phyloP scores from a whole-genome alignment of 768 basidiomycete genomes.

The Collybia nuda region DNA sequence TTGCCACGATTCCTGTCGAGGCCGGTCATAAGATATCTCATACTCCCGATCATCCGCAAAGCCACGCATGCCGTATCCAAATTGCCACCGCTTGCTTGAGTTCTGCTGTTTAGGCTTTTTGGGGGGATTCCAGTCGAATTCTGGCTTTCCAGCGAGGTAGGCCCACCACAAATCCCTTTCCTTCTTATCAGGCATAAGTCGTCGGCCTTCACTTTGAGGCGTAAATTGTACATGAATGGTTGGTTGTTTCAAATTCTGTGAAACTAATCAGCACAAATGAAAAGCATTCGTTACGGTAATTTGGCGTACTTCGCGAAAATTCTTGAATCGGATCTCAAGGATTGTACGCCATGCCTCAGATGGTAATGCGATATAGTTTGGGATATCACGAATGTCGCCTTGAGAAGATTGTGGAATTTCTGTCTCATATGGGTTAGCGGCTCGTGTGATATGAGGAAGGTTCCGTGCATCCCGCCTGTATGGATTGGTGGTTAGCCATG shows the following conservation, averaged over 20 bases:
- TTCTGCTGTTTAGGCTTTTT: slow-evolving; percentile 35
- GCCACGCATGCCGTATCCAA: slow-evolving; percentile 31
- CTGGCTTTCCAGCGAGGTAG: slow-evolving; percentile 68
- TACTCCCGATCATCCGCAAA: slow-evolving; percentile 29
- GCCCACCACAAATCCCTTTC: slow-evolving; percentile 82
- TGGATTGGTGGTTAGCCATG: slow-evolving; percentile 1
- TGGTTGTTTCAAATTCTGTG: slow-evolving; percentile 67
- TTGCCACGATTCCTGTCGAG: slow-evolving; percentile 26
- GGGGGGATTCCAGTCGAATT: slow-evolving; percentile 63
- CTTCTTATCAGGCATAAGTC: slow-evolving; percentile 64
- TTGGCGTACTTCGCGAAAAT: slow-evolving; percentile 63
- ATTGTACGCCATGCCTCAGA: slow-evolving; percentile 64
- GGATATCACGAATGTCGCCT: slow-evolving; percentile 18
- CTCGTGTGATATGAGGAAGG: slow-evolving; percentile 67
- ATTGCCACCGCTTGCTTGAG: slow-evolving; percentile 15
- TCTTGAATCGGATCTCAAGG: slow-evolving; percentile 59
- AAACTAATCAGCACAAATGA: slow-evolving; percentile 7
- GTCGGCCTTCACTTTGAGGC: slow-evolving; percentile 23
- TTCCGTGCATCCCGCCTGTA: slow-evolving; percentile 67
- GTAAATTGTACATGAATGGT: slow-evolving; percentile 46
- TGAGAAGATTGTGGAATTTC: slow-evolving; percentile 21
- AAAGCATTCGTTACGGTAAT: background rate
- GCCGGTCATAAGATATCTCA: background rate
- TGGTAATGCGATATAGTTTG: slow-evolving; percentile 45
- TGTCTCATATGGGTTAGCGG: slow-evolving; percentile 64